These are phyloP conservation scores for Osmanthus fragrans DNA, from an alignment of 257 asterid species.

Conservation along the genomic window DNA sequence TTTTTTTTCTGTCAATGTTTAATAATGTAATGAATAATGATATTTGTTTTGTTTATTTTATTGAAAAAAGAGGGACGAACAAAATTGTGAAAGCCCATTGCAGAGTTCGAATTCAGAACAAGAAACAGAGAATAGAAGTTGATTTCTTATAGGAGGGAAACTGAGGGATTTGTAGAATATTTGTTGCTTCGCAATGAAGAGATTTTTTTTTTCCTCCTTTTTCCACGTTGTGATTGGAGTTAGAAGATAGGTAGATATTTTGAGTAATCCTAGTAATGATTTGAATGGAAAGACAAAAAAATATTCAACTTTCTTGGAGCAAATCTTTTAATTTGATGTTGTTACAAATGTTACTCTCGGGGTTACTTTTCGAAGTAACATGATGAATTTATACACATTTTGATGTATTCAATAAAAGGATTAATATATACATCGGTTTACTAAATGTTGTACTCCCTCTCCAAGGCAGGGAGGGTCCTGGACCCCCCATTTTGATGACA, in stretches of 20 bases:
- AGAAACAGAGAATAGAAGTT: background rate
- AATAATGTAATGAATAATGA: background rate
- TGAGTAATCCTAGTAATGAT: background rate
- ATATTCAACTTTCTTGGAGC: too few relatives aligned
- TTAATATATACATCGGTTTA: too few relatives aligned
- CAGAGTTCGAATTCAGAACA: conserved; percentile 11
- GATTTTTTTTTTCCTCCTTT: background rate
- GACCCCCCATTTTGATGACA: too few relatives aligned
- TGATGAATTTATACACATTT: too few relatives aligned
- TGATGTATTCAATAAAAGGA: too few relatives aligned
- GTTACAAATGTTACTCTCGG: too few relatives aligned
- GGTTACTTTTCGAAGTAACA: too few relatives aligned
- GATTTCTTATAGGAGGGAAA: background rate
- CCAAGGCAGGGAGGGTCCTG: too few relatives aligned
- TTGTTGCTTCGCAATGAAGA: background rate
- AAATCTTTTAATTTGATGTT: too few relatives aligned
- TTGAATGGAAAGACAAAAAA: background rate
- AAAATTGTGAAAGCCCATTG: conserved; percentile 6
- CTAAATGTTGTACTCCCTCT: too few relatives aligned
- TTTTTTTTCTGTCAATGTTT: background rate
- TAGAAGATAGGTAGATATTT: too few relatives aligned
- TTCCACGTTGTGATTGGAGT: too few relatives aligned
- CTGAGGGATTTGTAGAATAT: background rate
- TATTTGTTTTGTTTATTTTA: background rate
- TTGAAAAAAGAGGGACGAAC: conserved; percentile 12